Conservation (phyloP, 1,284 basidiomycete genomes). For the Malassezia psittaci region DNA sequence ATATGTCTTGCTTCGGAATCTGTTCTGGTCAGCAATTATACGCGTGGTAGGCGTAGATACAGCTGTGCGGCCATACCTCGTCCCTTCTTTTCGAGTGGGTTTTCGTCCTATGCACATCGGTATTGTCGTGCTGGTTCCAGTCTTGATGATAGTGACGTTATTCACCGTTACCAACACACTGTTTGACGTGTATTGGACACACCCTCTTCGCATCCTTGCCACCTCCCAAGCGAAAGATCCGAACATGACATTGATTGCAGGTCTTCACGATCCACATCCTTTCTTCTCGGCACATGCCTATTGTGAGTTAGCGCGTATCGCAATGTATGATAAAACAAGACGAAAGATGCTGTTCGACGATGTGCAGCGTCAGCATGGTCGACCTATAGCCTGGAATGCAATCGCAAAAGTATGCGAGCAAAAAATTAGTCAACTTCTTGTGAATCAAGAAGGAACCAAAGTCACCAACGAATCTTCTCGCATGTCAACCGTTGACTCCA, state of each 20-base stretch:
- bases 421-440: slow-evolving; percentile 13
- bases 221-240: slow-evolving; percentile 20
- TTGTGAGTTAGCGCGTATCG: slow-evolving; percentile 23
- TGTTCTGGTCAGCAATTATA: slow-evolving; percentile 24
- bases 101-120: slow-evolving; percentile 12
- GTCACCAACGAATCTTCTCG: too few relatives aligned
- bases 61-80: slow-evolving; percentile 20
- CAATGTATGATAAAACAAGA: slow-evolving; percentile 15
- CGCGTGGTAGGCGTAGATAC: slow-evolving; percentile 24
- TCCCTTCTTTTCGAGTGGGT: slow-evolving; percentile 30
- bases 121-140: slow-evolving; percentile 16
- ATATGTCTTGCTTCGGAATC: slow-evolving; percentile 23
- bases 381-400: slow-evolving; percentile 20
- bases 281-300: slow-evolving; percentile 32
- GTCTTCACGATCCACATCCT: slow-evolving; percentile 21
- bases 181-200: slow-evolving; percentile 34
- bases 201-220: slow-evolving; percentile 19
- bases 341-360: slow-evolving; percentile 24
- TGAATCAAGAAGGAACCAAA: not conserved
- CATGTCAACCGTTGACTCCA: not conserved
- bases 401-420: slow-evolving; percentile 22
- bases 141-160: slow-evolving; percentile 17
- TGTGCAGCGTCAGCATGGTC: slow-evolving; percentile 22
- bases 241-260: slow-evolving; percentile 24
- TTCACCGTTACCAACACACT: slow-evolving; percentile 22